Base-by-base conservation (phyloP, 768 basidiomycete genomes). In the Termitomyces titanicus region DNA sequence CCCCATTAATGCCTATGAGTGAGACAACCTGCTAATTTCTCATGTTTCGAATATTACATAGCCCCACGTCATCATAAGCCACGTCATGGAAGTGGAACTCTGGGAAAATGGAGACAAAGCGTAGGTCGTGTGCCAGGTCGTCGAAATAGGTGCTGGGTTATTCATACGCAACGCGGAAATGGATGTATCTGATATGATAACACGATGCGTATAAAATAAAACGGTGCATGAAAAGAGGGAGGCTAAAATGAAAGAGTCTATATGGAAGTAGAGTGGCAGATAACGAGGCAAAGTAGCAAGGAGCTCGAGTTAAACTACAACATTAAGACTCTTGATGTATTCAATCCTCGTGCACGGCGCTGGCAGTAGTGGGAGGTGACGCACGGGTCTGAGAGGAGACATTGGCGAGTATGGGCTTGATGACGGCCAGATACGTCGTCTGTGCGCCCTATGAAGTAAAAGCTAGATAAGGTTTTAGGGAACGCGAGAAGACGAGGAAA, bases 381-480 rank as follows among this genome's bases (percentile, higher is more conserved):
- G 72, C 63, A 52, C 76, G 73, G 51, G 72, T 68, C 42, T 74
- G 73, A 39, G 73, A 68, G 58, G 75, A 76, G 63, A 85, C 68
- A 72, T 88, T 89, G 61, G 78, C 74, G 64, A 97, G 80, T 47
- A 93, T 70, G 38, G 94, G 95, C 70, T 89, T 89, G 70, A 98
- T 72, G 54, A 90, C 77, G 63, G 78, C 77, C 65, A 79, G 71
- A 75, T 97, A 96, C 38, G 90, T 77, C 54, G 78, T 75, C 81
- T 92, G 88, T 44, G 96, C 96, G 61, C 96, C 96, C 88, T 96
- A 56, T 47, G 17, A 29, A 48, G 24, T 13, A 13, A 24, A 17
- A 44, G 11, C 52, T 51, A 59, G 63, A 64, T 53, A 53, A 53
- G 56, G 51, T 60, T 55, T 59, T 51, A 64, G 60, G 35, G 53